phyloP scores from a whole-genome alignment of 495 filamentous ascomycete species.

The Penicillium pulvis region DNA sequence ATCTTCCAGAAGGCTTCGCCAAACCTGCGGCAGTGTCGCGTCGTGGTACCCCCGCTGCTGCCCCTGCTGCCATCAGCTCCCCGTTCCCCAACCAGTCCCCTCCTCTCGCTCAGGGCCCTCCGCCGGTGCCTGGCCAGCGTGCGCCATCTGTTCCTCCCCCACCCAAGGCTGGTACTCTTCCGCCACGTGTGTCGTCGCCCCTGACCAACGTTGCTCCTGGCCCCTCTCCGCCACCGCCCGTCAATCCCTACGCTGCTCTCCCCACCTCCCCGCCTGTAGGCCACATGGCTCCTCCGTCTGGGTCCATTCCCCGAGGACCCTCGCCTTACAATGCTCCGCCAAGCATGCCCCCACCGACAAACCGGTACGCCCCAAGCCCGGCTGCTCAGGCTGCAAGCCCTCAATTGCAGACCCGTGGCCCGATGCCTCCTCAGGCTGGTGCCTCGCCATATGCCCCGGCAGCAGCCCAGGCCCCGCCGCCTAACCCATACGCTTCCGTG shows the following conservation, averaged over 20 bases:
- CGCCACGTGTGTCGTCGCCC: constrained; percentile 59
- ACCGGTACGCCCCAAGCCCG: constrained; percentile 85
- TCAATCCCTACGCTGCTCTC: constrained; percentile 71
- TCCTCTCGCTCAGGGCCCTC: constrained; percentile 51
- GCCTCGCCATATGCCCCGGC: constrained; percentile 64
- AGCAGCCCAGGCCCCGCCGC: constrained; percentile 32
- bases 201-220: constrained; percentile 42
- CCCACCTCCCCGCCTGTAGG: constrained; percentile 39
- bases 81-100: constrained; percentile 70
- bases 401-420: constrained; percentile 40
- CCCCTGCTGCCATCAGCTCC: constrained; percentile 57
- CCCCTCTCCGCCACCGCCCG: constrained; percentile 58
- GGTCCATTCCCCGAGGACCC: constrained; percentile 68
- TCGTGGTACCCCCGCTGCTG: constrained; percentile 68
- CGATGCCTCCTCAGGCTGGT: constrained; percentile 50
- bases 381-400: constrained; percentile 53
- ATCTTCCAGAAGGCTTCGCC: constrained; percentile 79
- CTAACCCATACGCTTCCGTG: constrained; percentile 9
- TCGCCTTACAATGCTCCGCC: constrained; percentile 91
- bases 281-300: constrained; percentile 46
- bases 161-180: constrained; percentile 50
- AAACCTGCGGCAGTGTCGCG: constrained; percentile 67
- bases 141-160: constrained; percentile 58
- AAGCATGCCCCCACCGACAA: constrained; percentile 68
- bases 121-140: constrained; percentile 45